These are phyloP conservation scores for Clonostachys solani DNA, from an alignment of 2,329 filamentous ascomycete genomes.

Conservation along the genomic window DNA sequence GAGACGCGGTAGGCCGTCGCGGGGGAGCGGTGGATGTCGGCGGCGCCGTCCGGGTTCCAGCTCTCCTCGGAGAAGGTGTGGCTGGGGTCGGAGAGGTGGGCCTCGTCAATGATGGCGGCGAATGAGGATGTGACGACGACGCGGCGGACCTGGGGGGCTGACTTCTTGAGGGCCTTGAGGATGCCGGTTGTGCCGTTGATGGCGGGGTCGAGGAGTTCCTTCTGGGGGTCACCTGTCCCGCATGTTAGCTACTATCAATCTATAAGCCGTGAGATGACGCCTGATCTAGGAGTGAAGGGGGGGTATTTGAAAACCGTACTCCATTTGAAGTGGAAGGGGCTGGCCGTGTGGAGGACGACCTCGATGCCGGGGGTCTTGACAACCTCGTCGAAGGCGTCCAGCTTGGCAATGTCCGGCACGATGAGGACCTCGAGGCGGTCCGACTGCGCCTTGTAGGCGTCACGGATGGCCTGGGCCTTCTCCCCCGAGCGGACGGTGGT, in stretches of 20 bases:
- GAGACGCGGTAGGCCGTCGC: slow-evolving; percentile 27
- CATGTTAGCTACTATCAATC: neutral
- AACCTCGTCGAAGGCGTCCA: slow-evolving; percentile 68
- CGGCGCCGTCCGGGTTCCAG: slow-evolving; percentile 52
- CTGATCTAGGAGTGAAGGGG: neutral
- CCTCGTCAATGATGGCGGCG: slow-evolving; percentile 53
- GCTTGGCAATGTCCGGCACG: slow-evolving; percentile 73
- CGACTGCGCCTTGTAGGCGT: slow-evolving; percentile 36
- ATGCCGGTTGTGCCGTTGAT: slow-evolving; percentile 38
- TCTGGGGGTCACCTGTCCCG: slow-evolving; percentile 27
- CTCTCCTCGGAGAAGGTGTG: slow-evolving; percentile 49
- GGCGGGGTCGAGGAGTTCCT: slow-evolving; percentile 37
- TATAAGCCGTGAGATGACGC: neutral
- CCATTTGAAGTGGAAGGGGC: slow-evolving; percentile 52
- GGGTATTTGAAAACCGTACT: slow-evolving; percentile 17
- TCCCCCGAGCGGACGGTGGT: slow-evolving; percentile 51
- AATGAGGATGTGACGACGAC: slow-evolving; percentile 63
- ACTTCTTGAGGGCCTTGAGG: slow-evolving; percentile 20
- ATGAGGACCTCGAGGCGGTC: slow-evolving; percentile 48
- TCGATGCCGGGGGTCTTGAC: slow-evolving; percentile 44
- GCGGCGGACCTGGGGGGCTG: slow-evolving; percentile 13
- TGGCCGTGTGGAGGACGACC: slow-evolving; percentile 57
- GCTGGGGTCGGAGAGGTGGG: slow-evolving; percentile 38
- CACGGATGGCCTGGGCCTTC: slow-evolving; percentile 47
- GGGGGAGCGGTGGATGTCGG: slow-evolving; percentile 39